Base-by-base conservation (phyloP, 2,329 filamentous ascomycete genomes). In the Penicillium sp. region DNA sequence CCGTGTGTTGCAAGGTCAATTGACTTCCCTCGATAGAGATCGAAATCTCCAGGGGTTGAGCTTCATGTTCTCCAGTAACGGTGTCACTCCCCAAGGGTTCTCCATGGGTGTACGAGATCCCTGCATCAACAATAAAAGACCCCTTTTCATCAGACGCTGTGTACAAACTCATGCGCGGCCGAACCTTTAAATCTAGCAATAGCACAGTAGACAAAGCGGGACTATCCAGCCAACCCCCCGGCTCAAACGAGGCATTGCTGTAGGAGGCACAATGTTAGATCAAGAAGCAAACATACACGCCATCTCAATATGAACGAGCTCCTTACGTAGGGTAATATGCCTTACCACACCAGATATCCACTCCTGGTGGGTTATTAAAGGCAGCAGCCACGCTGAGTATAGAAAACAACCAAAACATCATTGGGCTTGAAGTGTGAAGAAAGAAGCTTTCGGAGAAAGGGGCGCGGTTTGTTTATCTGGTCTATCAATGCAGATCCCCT, bases 291-390 rank as follows among this genome's bases (percentile, higher is more conserved):
- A 39, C n/a, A 25, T 33, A 43, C 31, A 19, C 27, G 43, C 13
- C 29, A 56, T 42, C 11, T n/a, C 21, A 39, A 26, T 29, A 5
- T 29, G 16, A 31, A 42, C n/a, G 50, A 64, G n/a, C 13, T 29
- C 31, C 71, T 67, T 64, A 79, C 72, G 67, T 73, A 37, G 69
- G 67, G 31, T 67, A 67, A 63, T 81, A 81, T 14, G 79, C 77
- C 61, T 82, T 82, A 10, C 80, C 79, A 65, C 80, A 80, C 79
- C 78, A 81, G 33, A 78, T 73, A 49, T 79, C 75, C 13, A 81
- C 77, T 6, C 77, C 77, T 37, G 74, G 64, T n/a, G 75, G 73
- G 47, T 74, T 73, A 45, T 75, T 74, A 59, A 77, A 72, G 47
- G 61, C 61, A 16, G 47, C 27, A n/a, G 48, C 55, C n/a, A 59